These are phyloP conservation scores for Filobasidium uniguttulatum DNA, from an alignment of 1,284 basidiomycete genomes.

Conservation along the genomic window DNA sequence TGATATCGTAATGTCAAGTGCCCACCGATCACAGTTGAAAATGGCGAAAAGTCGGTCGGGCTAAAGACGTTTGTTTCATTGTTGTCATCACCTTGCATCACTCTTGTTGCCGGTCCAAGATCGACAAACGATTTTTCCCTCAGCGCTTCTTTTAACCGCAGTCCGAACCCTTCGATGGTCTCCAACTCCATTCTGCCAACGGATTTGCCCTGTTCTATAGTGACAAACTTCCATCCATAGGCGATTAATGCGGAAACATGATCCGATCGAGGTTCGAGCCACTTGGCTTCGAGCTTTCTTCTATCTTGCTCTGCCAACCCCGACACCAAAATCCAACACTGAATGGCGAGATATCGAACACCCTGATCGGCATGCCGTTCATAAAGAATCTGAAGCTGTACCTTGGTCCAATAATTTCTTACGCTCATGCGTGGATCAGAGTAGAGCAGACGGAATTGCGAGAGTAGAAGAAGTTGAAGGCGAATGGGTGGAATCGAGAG, in stretches of 20 bases:
- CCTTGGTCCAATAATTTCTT: conserved; percentile 51
- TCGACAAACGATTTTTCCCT: conserved; percentile 7
- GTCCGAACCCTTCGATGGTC: conserved; percentile 27
- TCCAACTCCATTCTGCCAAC: conserved; percentile 42
- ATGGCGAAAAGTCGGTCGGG: conserved; percentile 2
- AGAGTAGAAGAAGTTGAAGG: conserved; percentile 55
- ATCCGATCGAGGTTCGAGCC: conserved; percentile 49
- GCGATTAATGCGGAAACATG: conserved; percentile 37
- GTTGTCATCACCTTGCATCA: not conserved
- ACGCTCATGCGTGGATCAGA: conserved; percentile 55
- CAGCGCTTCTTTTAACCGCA: conserved; percentile 38
- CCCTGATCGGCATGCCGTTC: conserved; percentile 47
- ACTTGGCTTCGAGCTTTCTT: conserved; percentile 47
- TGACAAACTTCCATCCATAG: conserved; percentile 18
- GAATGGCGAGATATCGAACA: conserved; percentile 55
- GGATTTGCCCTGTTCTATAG: conserved; percentile 8
- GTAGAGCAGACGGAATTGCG: conserved; percentile 64
- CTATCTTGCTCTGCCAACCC: conserved; percentile 64
- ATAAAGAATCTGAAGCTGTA: conserved; percentile 38
- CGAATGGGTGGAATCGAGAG: conserved; percentile 41
- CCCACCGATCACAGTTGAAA: conserved; percentile 1
- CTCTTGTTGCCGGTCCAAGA: not conserved
- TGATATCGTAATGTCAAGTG: not conserved
- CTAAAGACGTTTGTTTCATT: conserved; percentile 1
- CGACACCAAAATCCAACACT: conserved; percentile 58